phyloP scores from a whole-genome alignment of 495 filamentous ascomycete species.

The Lophiostoma macrostomum region DNA sequence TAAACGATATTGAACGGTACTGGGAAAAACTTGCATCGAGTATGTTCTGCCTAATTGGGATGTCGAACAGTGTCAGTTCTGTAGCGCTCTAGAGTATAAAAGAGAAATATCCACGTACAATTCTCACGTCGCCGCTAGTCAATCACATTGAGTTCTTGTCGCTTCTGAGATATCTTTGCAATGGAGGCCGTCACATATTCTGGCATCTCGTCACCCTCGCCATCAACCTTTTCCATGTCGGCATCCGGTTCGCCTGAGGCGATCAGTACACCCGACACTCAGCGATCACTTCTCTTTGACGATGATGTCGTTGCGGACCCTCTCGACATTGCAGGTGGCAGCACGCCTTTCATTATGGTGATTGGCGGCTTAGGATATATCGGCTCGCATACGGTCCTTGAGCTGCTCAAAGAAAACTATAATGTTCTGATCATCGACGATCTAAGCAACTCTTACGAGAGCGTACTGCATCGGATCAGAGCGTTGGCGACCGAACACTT shows the following conservation, averaged over 20 bases:
- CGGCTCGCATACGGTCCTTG: conserved; percentile 61
- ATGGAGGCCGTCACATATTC: conserved; percentile 24
- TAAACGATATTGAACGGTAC: conserved; percentile 32
- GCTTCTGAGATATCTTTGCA: not conserved
- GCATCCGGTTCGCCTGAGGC: conserved; percentile 15
- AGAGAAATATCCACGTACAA: conserved; percentile 32
- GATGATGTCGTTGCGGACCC: conserved; percentile 34
- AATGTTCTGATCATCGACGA: conserved; percentile 66
- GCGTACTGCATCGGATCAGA: conserved; percentile 53
- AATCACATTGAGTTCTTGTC: conserved; percentile 21
- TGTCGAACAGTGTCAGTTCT: conserved; percentile 2
- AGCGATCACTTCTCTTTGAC: conserved; percentile 36
- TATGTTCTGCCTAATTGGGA: conserved; percentile 34
- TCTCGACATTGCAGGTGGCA: conserved; percentile 26
- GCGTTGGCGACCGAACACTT: conserved; percentile 51
- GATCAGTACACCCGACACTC: conserved; percentile 32
- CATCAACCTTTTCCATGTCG: conserved; percentile 29
- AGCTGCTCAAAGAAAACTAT: conserved; percentile 59
- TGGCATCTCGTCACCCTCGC: conserved; percentile 24
- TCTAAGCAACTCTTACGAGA: conserved; percentile 57
- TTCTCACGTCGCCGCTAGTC: conserved; percentile 8
- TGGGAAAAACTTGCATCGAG: conserved; percentile 31
- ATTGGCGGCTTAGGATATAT: conserved; percentile 67
- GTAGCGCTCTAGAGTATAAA: conserved; percentile 28
- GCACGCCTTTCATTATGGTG: conserved; percentile 49